These are phyloP conservation scores for Hypoxylon fragiforme DNA, from an alignment of 495 filamentous ascomycete genomes.

Conservation along the genomic window DNA sequence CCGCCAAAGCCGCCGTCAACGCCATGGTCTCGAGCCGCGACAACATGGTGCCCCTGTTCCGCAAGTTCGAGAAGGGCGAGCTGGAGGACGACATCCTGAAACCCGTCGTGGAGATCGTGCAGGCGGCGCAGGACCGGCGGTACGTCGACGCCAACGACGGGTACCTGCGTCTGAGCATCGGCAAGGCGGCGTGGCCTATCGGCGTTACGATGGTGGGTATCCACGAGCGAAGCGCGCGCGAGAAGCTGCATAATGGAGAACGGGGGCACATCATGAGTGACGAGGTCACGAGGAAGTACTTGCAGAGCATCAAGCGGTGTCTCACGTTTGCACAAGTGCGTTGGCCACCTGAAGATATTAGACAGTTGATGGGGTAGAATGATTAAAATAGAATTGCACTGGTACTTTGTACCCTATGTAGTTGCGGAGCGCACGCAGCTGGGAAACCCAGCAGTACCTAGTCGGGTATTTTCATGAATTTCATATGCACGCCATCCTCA, in stretches of 20 bases:
- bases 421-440: too few species aligned
- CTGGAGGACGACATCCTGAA: conserved; percentile 77
- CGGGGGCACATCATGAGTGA: conserved; percentile 96
- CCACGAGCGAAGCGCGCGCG: conserved; percentile 90
- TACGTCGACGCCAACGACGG: conserved; percentile 98
- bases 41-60: conserved; percentile 89
- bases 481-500: neutral
- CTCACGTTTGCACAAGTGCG: conserved; percentile 94
- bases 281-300: conserved; percentile 89
- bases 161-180: conserved; percentile 89
- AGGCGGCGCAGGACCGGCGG: conserved; percentile 81
- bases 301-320: conserved; percentile 97
- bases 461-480: conserved; percentile 19
- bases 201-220: conserved; percentile 99
- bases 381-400: conserved; percentile 11
- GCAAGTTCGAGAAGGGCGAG: conserved; percentile 78
- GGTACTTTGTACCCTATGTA: too few species aligned
- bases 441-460: conserved; percentile 7
- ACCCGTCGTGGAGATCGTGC: conserved; percentile 90
- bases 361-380: conserved; percentile 94
- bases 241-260: conserved; percentile 91
- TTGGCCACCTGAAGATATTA: conserved; percentile 90
- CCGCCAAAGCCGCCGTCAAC: conserved; percentile 73
- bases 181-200: conserved; percentile 99
- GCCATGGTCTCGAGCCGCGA: conserved; percentile 81